Evolutionary conservation across 2,329 filamentous ascomycete species (phyloP).

Genomic region (Coleophoma cylindrospora): DNA sequence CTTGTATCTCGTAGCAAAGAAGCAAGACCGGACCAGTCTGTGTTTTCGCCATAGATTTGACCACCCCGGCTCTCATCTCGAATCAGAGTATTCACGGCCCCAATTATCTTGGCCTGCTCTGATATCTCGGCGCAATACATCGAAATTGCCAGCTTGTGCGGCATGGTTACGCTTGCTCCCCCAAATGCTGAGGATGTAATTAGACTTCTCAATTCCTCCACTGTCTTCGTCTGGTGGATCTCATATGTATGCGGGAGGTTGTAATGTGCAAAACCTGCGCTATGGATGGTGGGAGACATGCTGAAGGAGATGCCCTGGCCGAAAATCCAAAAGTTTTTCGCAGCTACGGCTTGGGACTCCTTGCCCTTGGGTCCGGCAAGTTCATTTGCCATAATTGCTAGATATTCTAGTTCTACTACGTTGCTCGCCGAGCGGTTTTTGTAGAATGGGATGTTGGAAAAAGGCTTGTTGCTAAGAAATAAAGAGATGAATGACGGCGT

Average conservation of each 20-base stretch:
- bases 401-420: no score
- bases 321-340: constrained; percentile 4
- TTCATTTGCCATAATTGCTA: no score
- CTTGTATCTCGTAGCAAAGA: constrained; percentile 64
- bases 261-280: not conserved
- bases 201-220: not conserved
- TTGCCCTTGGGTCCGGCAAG: no score
- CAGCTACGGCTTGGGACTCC: no score
- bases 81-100: not conserved
- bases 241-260: constrained; percentile 1
- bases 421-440: no score
- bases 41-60: constrained; percentile 66
- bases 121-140: not conserved
- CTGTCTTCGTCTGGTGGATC: constrained; percentile 1
- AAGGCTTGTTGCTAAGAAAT: no score
- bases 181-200: not conserved
- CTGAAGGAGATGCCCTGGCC: constrained; percentile 3
- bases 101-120: not conserved
- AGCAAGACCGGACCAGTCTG: constrained; percentile 72
- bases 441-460: no score
- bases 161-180: not conserved
- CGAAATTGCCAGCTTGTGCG: not conserved
- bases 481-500: no score
- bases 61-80: constrained; percentile 41
- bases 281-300: constrained; percentile 1